Evolutionary conservation across 345 rosid species (phyloP).

Genomic region (Camelina sativa): DNA sequence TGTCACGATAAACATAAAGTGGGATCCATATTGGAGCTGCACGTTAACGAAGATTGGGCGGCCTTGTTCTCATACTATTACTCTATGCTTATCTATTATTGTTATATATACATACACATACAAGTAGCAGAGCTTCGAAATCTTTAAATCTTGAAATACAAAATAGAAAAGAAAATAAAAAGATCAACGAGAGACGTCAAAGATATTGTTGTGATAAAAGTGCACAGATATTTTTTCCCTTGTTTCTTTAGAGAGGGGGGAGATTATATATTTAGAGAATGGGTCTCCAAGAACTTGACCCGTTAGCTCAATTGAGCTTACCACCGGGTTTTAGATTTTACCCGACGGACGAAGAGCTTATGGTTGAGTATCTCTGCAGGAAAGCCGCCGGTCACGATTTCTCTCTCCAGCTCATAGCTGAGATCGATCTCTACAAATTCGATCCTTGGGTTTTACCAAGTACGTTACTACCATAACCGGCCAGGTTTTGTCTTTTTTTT

Average conservation of each 20-base stretch:
- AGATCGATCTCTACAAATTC: slow-evolving; percentile 88
- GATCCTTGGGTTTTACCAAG: slow-evolving; percentile 93
- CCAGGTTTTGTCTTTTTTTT: not conserved
- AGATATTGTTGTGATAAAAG: slow-evolving; percentile 4
- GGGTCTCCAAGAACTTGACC: slow-evolving; percentile 73
- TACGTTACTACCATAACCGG: slow-evolving; percentile 43
- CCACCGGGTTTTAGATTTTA: slow-evolving; percentile 97
- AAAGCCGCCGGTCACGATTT: slow-evolving; percentile 87
- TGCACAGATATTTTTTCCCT: slow-evolving; percentile 3
- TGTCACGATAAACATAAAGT: slow-evolving; percentile 37
- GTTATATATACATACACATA: slow-evolving; percentile 2
- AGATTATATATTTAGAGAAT: slow-evolving; percentile 37
- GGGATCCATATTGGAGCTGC: slow-evolving; percentile 29
- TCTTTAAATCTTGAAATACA: slow-evolving; percentile 15
- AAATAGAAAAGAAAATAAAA: not conserved
- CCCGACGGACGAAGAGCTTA: slow-evolving; percentile 96
- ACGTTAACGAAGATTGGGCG: slow-evolving; percentile 42
- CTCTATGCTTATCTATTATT: not conserved
- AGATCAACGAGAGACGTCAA: not conserved
- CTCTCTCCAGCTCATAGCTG: slow-evolving; percentile 72
- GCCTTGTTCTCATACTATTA: slow-evolving; percentile 14
- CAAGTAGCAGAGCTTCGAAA: slow-evolving; percentile 30
- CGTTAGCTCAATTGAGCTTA: slow-evolving; percentile 76
- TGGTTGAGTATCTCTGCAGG: slow-evolving; percentile 81
- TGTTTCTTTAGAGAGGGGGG: not conserved